A percentile compares a stretch with the other conserved stretches of the same genome.
These are phyloP conservation scores for Pisolithus tinctorius DNA, from an alignment of 768 basidiomycete genomes.

Conservation along the genomic window DNA sequence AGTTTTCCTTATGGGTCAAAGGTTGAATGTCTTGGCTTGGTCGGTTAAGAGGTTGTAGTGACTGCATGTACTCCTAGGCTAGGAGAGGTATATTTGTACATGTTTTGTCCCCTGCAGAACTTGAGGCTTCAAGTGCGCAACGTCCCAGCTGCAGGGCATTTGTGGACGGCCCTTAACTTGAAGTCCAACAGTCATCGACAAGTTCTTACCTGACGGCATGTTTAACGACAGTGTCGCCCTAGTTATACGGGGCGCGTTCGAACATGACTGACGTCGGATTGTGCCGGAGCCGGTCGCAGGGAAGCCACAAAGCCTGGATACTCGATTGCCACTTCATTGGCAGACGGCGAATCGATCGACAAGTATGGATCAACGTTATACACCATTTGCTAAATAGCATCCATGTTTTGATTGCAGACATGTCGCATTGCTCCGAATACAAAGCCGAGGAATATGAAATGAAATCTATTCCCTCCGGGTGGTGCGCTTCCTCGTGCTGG, in stretches of 20 bases:
- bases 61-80: background rate
- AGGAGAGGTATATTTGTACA: too few species aligned
- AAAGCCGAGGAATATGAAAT: conserved; percentile 81
- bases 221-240: conserved; percentile 94
- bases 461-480: conserved; percentile 83
- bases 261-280: conserved; percentile 88
- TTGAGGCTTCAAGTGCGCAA: too few species aligned
- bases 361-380: conserved; percentile 48
- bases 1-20: background rate
- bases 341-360: conserved; percentile 86
- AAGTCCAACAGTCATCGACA: too few species aligned
- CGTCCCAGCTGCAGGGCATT: too few species aligned
- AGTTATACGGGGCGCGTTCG: conserved; percentile 91
- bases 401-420: conserved; percentile 47
- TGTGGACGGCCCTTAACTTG: too few species aligned
- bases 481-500: conserved; percentile 89
- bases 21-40: background rate
- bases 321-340: conserved; percentile 88
- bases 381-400: conserved; percentile 1
- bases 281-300: conserved; percentile 86
- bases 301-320: conserved; percentile 91
- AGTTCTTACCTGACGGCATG: conserved; percentile 92
- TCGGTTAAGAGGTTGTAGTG: background rate
- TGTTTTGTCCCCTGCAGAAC: too few species aligned
- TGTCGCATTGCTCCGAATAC: conserved; percentile 83